phyloP scores from a whole-genome alignment of 805 yeast genomes.

The Kazachstania viticola region DNA sequence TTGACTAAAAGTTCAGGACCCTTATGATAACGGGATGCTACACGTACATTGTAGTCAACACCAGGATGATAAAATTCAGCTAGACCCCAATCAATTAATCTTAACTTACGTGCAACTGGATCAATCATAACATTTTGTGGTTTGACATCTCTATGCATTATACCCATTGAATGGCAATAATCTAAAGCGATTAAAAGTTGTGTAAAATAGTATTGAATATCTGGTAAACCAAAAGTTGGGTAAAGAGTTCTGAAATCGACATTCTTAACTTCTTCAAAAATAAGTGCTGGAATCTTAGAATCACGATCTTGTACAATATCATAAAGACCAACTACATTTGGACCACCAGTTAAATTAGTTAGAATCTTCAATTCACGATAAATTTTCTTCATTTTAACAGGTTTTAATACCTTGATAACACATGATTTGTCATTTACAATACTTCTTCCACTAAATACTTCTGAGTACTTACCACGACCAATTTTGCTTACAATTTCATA shows the following conservation, averaged over 20 bases:
- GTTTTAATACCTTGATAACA: constrained; percentile 86
- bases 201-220: constrained; percentile 72
- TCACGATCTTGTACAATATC: constrained; percentile 85
- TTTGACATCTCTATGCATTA: constrained; percentile 89
- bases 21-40: constrained; percentile 83
- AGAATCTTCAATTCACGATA: constrained; percentile 82
- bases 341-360: constrained; percentile 75
- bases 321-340: constrained; percentile 60
- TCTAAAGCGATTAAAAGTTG: constrained; percentile 77
- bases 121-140: constrained; percentile 94
- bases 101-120: constrained; percentile 46
- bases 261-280: constrained; percentile 77
- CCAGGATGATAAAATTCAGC: constrained; percentile 90
- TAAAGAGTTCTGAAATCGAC: constrained; percentile 78
- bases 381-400: constrained; percentile 86
- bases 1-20: constrained; percentile 86
- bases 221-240: constrained; percentile 64
- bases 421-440: constrained; percentile 48
- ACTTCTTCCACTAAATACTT: constrained; percentile 80
- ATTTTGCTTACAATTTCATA: constrained; percentile 77
- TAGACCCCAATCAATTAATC: constrained; percentile 89
- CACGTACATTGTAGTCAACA: constrained; percentile 81
- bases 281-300: constrained; percentile 76
- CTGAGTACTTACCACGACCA: constrained; percentile 90
- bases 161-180: constrained; percentile 86